Base-by-base conservation (phyloP, 2,329 filamentous ascomycete species). In the Fusarium sp. region DNA sequence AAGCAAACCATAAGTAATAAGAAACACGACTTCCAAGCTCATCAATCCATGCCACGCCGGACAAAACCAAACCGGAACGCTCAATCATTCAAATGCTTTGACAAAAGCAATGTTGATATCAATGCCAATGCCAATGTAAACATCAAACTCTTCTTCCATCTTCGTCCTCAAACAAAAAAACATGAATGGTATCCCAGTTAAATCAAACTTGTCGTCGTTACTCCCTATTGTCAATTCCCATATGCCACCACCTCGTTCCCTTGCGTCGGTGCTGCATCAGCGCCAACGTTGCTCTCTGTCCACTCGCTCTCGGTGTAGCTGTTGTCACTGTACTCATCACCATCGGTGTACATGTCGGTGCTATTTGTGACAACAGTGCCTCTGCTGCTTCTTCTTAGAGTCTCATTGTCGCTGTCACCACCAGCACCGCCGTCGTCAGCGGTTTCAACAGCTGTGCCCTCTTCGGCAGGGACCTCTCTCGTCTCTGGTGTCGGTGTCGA, bases 331-430 rank as follows among this genome's bases (percentile, higher is more conserved):
- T 78, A 78, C 7, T 76, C 74, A 38, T 82, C 80, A 19, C 77
- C 76, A 26, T 77, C 77, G 7, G 71, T 76, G 62, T 75, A 80
- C 73, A 70, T 74, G 15, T 79, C 79, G 3, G 77, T 80, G 57
- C 75, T 78, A 34, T 75, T 76, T 2, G 81, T 82, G 36, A 85
- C 77, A 36, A 84, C 80, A 3, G 83, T 84, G 8, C 82, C 85
- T 39, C 81, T 83, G 12, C 80, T 75, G 66, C 83, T 86, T 39
- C 83, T 77, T 40, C 85, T 78, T 57, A 85, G 74, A 7, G 83
- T 86, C 21, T 81, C 82, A 3, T 79, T 75, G 32, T 91, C 88
- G 70, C 84, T 88, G 10, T 76, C 78, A 8, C 73, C 76, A 21
- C 47, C 69, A 30, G 69, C 67, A 19, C 64, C 73, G 26, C 60